phyloP scores from a whole-genome alignment of 495 filamentous ascomycete species.

The Penicillium bovifimosum region DNA sequence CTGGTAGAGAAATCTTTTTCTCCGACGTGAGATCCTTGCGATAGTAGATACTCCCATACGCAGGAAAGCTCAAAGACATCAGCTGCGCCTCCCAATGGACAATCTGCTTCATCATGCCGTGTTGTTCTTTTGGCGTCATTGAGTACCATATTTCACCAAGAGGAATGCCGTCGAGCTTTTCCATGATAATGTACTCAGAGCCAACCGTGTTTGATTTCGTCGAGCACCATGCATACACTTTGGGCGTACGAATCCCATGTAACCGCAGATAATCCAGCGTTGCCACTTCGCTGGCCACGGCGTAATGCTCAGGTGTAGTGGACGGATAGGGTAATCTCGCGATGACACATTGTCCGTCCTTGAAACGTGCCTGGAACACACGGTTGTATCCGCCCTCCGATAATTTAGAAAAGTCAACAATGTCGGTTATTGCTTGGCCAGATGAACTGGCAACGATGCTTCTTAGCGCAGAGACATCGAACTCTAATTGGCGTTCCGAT shows the following conservation, averaged over 20 bases:
- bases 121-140: not conserved
- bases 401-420: conserved; percentile 24
- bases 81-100: not conserved
- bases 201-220: not conserved
- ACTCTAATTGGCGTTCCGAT: not conserved
- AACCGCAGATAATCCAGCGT: conserved; percentile 27
- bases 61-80: not conserved
- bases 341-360: conserved; percentile 20
- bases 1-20: not conserved
- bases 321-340: conserved; percentile 13
- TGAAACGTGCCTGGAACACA: conserved; percentile 20
- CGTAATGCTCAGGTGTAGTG: conserved; percentile 1
- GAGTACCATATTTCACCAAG: conserved; percentile 17
- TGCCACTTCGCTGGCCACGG: conserved; percentile 31
- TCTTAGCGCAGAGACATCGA: conserved; percentile 25
- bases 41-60: not conserved
- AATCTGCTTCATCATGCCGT: not conserved
- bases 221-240: not conserved
- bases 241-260: conserved; percentile 23
- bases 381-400: conserved; percentile 32
- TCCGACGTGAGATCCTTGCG: not conserved
- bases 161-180: not conserved
- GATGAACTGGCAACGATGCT: conserved; percentile 17
- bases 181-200: not conserved
- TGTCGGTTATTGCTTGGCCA: conserved; percentile 5